These are phyloP conservation scores for Colletotrichum horii DNA, from an alignment of 2,329 filamentous ascomycete genomes.

Conservation along the genomic window DNA sequence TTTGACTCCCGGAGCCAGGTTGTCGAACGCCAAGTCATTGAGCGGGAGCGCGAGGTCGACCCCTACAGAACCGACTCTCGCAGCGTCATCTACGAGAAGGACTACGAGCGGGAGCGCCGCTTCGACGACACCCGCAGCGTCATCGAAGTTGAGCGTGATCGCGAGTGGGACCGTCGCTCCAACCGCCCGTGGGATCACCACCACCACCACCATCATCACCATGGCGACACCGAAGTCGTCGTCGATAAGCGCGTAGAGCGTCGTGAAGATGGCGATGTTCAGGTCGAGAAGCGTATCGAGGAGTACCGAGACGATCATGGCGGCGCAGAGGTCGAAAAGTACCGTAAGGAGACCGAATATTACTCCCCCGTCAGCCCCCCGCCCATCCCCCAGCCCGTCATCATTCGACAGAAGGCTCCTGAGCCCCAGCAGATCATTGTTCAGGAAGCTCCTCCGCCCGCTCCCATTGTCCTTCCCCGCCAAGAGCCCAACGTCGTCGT, in stretches of 20 bases:
- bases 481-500: slow-evolving; percentile 51
- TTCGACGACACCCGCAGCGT: slow-evolving; percentile 27
- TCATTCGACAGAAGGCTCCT: slow-evolving; percentile 60
- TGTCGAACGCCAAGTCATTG: slow-evolving; percentile 25
- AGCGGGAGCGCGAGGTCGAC: slow-evolving; percentile 27
- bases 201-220: slow-evolving; percentile 25
- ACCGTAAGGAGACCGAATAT: slow-evolving; percentile 68
- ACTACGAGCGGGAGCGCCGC: slow-evolving; percentile 31
- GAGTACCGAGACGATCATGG: slow-evolving; percentile 52
- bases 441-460: slow-evolving; percentile 58
- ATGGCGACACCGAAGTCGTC: slow-evolving; percentile 44
- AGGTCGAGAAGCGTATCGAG: slow-evolving; percentile 58
- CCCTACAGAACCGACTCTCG: slow-evolving; percentile 24
- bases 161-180: slow-evolving; percentile 37
- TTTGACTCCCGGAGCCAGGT: slow-evolving; percentile 43
- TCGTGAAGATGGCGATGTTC: slow-evolving; percentile 55
- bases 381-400: slow-evolving; percentile 49
- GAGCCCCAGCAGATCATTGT: slow-evolving; percentile 66
- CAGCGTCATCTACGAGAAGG: slow-evolving; percentile 35
- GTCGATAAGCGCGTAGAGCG: slow-evolving; percentile 46
- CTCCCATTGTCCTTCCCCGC: slow-evolving; percentile 55
- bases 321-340: slow-evolving; percentile 60
- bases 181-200: slow-evolving; percentile 32
- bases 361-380: slow-evolving; percentile 57
- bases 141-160: slow-evolving; percentile 43